Evolutionary conservation across 1,139 yeast species (phyloP), one percentile per base, ranked within the genome.

Genomic region (Saccharomyces hybrid): DNA sequence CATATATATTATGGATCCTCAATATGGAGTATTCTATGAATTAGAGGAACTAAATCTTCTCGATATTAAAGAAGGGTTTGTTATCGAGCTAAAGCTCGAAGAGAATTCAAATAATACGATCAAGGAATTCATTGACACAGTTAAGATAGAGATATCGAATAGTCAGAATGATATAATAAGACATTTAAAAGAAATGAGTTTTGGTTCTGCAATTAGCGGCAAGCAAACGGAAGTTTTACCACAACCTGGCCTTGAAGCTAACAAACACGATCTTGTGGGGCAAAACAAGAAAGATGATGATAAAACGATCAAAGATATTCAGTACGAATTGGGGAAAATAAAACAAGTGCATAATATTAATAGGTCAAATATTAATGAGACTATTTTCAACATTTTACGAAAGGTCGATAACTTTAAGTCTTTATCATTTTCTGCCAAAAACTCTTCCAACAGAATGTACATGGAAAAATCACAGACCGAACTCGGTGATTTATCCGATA

Each of bases 391-490:
- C 0, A 69, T 88, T 9, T 59, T 79, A 11, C 67, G 67, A 1
- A 78, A 82, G 57, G 71, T 88, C 3, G 74, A 76, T 29, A 74
- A 76, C 13, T 77, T 89, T 55, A 76, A 73, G 59, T 55, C 69
- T 16, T 52, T 70, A 49, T 63, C 72, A 32, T 54, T 68, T 49
- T 64, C 67, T 46, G 55, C 71, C 1, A 66, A 70, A 69, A 72
- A 59, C 9, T 61, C 76, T 53, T 59, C 73, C 0, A 82, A 83
- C 60, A 76, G 93, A 55, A 68, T 79, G 0, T 89, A 87, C 63
- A 86, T 91, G 85, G 91, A 85, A 51, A 76, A 79, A 13, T 87
- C 96, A 55, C 91, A 88, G 64, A 68, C 75, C 11, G 84, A 83
- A 61, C 76, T 93, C 26, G 86, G 95, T 1, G 83, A 80, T 51